Evolutionary conservation across 164 flowering plant genomes (phyloP).

Genomic region (Annona cherimola): DNA sequence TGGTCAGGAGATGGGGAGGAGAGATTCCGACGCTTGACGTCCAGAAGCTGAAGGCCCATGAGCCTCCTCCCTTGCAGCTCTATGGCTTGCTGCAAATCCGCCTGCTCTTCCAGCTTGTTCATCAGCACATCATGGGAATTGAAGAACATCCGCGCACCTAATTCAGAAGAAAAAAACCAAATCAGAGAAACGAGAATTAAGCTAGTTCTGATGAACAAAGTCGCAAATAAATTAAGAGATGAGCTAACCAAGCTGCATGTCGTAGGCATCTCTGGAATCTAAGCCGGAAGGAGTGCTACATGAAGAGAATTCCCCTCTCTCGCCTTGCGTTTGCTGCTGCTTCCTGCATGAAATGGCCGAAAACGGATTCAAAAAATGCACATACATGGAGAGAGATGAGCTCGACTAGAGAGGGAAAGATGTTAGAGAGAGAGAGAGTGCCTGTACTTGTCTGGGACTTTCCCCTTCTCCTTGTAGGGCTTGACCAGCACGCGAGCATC

Average conservation of each 20-base stretch:
- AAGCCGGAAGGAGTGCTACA: constrained; percentile 65
- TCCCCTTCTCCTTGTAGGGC: constrained; percentile 99
- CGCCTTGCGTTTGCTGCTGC: constrained; percentile 50
- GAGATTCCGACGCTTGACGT: constrained; percentile 40
- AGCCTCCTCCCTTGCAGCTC: constrained; percentile 74
- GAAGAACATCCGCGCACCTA: constrained; percentile 65
- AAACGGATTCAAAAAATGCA: not conserved
- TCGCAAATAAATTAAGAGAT: not conserved
- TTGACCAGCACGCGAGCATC: constrained; percentile 97
- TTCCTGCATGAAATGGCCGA: constrained; percentile 37
- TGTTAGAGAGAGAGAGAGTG: not conserved
- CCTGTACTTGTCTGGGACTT: constrained; percentile 75
- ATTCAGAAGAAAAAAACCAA: not conserved
- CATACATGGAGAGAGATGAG: not conserved
- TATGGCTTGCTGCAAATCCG: constrained; percentile 79
- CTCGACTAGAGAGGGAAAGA: constrained; percentile 3
- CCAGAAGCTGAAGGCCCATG: constrained; percentile 68
- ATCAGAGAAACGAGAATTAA: not conserved
- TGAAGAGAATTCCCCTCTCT: constrained; percentile 59
- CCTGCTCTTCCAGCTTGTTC: constrained; percentile 70
- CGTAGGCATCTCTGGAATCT: constrained; percentile 75
- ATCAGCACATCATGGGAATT: constrained; percentile 62
- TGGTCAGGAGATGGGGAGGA: not conserved
- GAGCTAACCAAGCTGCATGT: constrained; percentile 61
- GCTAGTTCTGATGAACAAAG: constrained; percentile 2